These are phyloP conservation scores for Acorus gramineus DNA, from an alignment of 106 monocot genomes.

Conservation along the genomic window DNA sequence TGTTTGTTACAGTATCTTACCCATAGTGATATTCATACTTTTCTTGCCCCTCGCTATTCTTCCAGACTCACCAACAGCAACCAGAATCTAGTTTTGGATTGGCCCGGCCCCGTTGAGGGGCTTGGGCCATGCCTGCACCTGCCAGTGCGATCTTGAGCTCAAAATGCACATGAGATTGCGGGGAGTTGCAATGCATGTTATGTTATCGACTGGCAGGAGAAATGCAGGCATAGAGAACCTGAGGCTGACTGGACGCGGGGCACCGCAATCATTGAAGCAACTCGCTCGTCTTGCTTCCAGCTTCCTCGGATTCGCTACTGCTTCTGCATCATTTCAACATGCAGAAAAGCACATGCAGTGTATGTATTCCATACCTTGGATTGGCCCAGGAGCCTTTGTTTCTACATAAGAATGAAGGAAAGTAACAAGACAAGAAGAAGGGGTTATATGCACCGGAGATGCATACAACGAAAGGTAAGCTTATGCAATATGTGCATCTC, in stretches of 20 bases:
- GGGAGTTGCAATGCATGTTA: background rate
- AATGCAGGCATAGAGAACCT: constrained; percentile 66
- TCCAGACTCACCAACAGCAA: constrained; percentile 67
- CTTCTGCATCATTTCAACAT: constrained; percentile 8
- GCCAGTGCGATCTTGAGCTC: constrained; percentile 15
- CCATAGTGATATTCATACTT: background rate
- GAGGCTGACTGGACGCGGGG: constrained; percentile 16
- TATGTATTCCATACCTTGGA: no score
- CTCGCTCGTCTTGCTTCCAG: constrained; percentile 5
- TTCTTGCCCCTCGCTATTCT: background rate
- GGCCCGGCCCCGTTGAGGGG: constrained; percentile 91
- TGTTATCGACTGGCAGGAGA: constrained; percentile 41
- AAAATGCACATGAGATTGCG: background rate
- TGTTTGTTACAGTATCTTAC: no score
- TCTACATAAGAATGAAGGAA: no score
- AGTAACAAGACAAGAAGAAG: no score
- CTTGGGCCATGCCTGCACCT: constrained; percentile 85
- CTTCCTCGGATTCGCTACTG: constrained; percentile 17
- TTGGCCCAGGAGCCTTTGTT: no score
- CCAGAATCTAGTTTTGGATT: constrained; percentile 70
- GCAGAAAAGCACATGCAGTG: no score
- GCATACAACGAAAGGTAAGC: no score
- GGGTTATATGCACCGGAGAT: no score
- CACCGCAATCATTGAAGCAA: background rate
- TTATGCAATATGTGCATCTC: no score